Conservation (phyloP, 257 asterid genomes). For the Solanum bulbocastanum region DNA sequence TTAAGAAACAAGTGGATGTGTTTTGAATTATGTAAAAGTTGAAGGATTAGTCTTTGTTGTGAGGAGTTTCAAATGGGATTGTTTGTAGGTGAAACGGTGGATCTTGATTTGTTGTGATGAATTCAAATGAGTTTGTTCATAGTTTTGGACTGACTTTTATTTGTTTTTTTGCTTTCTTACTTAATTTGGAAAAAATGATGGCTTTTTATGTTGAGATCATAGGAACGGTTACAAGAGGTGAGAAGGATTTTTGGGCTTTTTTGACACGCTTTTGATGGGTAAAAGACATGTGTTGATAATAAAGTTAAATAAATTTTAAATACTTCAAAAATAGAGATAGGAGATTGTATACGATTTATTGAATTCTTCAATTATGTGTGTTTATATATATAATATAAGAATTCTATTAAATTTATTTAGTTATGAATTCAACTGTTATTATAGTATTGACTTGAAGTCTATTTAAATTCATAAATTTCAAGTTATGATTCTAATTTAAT, state of each 20-base stretch:
- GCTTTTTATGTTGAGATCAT: not conserved
- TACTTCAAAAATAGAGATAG: rapidly evolving
- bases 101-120: not conserved
- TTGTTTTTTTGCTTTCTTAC: not conserved
- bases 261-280: not conserved
- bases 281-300: not conserved
- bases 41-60: not conserved
- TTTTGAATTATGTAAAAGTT: not conserved
- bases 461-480: not conserved
- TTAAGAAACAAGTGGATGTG: not conserved
- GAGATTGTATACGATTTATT: not conserved
- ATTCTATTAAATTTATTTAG: not conserved
- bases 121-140: not conserved
- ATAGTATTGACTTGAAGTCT: not conserved
- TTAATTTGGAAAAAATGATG: not conserved
- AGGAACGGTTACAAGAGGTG: not conserved
- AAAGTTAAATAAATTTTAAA: not conserved
- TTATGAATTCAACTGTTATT: not conserved
- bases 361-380: not conserved
- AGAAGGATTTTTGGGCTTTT: not conserved
- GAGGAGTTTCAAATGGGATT: not conserved
- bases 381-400: not conserved
- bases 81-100: not conserved
- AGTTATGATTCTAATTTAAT: not conserved
- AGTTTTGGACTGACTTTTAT: not conserved